These are phyloP conservation scores for Daldinia grandis DNA, from an alignment of 495 filamentous ascomycete species.

Conservation along the genomic window DNA sequence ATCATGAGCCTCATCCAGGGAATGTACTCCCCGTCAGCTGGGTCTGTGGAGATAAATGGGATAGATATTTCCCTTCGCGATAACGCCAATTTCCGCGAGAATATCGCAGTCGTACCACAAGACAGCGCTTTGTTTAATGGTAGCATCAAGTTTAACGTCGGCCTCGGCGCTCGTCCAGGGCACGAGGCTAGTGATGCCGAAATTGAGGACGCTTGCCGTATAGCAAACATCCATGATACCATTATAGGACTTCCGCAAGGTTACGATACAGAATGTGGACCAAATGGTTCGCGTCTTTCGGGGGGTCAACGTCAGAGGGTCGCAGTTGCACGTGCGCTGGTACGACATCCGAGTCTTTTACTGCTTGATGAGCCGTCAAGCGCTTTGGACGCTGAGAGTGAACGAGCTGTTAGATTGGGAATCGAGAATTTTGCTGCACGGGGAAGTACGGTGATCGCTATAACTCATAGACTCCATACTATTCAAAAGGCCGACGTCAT, in stretches of 20 bases:
- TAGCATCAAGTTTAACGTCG: constrained; percentile 59
- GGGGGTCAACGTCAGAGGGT: constrained; percentile 72
- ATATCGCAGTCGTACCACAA: constrained; percentile 60
- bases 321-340: constrained; percentile 68
- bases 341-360: constrained; percentile 73
- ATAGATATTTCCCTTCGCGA: constrained; percentile 58
- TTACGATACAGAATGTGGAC: constrained; percentile 62
- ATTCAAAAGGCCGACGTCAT: constrained; percentile 77
- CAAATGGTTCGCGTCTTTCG: constrained; percentile 65
- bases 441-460: constrained; percentile 78
- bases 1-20: constrained; percentile 58
- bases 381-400: constrained; percentile 63
- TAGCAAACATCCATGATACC: constrained; percentile 51
- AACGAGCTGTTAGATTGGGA: constrained; percentile 50
- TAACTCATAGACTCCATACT: constrained; percentile 78
- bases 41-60: constrained; percentile 59
- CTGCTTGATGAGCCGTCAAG: constrained; percentile 81
- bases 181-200: constrained; percentile 55
- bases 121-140: constrained; percentile 62
- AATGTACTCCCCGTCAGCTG: constrained; percentile 58
- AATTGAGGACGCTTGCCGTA: constrained; percentile 53
- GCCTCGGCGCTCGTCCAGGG: constrained; percentile 52
- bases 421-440: constrained; percentile 47
- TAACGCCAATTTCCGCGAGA: constrained; percentile 55
- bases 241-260: constrained; percentile 60